These are phyloP conservation scores for Ustilago cynodontis DNA, from an alignment of 1,284 basidiomycete species.

Conservation along the genomic window DNA sequence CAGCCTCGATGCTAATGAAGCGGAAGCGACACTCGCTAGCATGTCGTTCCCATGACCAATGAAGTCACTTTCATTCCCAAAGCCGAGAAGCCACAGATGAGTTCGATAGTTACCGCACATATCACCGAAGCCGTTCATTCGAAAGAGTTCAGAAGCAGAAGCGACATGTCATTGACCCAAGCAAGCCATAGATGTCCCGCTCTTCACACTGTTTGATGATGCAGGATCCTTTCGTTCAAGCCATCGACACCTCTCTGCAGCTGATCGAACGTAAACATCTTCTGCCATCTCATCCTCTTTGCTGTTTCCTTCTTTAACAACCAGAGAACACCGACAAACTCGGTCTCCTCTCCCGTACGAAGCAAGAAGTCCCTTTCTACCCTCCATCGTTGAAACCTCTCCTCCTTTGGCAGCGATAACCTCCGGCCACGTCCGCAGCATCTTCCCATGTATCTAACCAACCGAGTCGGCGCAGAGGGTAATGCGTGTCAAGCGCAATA, in stretches of 20 bases:
- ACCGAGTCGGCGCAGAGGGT: too few species aligned
- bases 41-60: too few species aligned
- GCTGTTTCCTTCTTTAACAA: background rate
- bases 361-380: slow-evolving; percentile 5
- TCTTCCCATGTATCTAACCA: too few species aligned
- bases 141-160: too few species aligned
- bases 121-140: too few species aligned
- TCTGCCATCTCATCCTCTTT: background rate
- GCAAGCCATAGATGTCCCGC: background rate
- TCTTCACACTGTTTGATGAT: background rate
- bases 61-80: too few species aligned
- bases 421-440: background rate
- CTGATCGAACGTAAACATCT: background rate
- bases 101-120: too few species aligned
- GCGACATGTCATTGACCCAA: too few species aligned
- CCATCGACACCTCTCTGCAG: background rate
- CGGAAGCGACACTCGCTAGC: too few species aligned
- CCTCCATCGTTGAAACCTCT: background rate
- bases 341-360: slow-evolving; percentile 1
- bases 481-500: too few species aligned
- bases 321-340: slow-evolving; percentile 16
- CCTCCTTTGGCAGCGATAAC: background rate
- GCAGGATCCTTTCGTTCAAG: background rate
- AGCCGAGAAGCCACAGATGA: too few species aligned
- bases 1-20: too few species aligned